Evolutionary conservation across 2,329 filamentous ascomycete species (phyloP), one percentile per base, ranked within the genome.

Genomic region (Arthrobotrys megalospora): DNA sequence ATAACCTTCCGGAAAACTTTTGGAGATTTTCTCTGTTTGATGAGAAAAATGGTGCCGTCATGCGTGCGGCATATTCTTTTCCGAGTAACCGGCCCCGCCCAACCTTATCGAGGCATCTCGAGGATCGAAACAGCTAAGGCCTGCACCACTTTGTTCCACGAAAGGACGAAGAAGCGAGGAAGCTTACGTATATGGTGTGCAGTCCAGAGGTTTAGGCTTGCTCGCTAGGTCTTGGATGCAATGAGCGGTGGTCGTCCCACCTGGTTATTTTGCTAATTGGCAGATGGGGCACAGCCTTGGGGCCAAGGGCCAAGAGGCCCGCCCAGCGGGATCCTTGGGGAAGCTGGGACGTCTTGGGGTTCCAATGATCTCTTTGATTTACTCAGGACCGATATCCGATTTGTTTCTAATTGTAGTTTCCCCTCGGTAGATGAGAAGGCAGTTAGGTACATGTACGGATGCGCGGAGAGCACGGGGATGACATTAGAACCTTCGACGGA

Each of bases 21-120:
- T 34, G n/a, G 6, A 12, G 24, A 32, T 38, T 58, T 38, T n/a
- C 6, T 43, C 12, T 43, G 34, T 43, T 60, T 28, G 34, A 43
- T 60, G 28, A 48, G 24, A 65, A 58, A 50, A 60, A 41, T 45
- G 24, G 62, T 76, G 72, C 64, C 64, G 72, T 75, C 70, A 67
- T 75, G 50, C 52, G 58, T 69, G 72, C 72, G 72, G 72, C 72
- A 76, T 76, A 76, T 76, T 76, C 65, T 58, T 50, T 69, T 70
- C 72, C 72, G 72, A 76, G 64, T 64, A 76, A 69, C 72, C 72
- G 72, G 72, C 70, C 72, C 72, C 64, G 55, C 72, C 72, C 65
- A 76, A 76, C 72, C 72, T 76, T 76, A 76, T 73, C 69, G 60
- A 73, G 60, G 60, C 50, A 66, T 66, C 53, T 60, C 62, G 60